A percentile compares a stretch with the other conserved stretches of the same genome.
These are phyloP conservation scores for Tylopilus vinaceipallidus DNA, from an alignment of 768 basidiomycete genomes.

Conservation along the genomic window DNA sequence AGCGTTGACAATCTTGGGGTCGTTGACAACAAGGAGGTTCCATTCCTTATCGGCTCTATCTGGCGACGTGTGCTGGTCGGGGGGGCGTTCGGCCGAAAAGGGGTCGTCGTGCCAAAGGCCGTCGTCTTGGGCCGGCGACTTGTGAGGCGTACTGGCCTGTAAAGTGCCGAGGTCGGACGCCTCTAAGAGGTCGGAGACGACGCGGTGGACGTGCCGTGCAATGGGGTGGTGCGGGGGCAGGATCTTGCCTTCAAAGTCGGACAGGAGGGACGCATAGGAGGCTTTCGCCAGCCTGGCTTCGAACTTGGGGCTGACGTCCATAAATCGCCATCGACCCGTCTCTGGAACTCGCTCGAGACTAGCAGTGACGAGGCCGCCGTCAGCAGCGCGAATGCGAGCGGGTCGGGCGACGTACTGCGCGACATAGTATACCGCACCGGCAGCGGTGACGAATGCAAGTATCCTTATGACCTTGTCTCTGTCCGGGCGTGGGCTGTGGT, in stretches of 20 bases:
- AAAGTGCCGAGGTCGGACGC: constrained; percentile 72
- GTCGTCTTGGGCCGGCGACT: constrained; percentile 6
- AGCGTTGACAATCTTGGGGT: constrained; percentile 70
- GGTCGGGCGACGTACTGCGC: constrained; percentile 24
- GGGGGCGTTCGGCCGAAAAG: constrained; percentile 6
- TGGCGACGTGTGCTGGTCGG: neutral
- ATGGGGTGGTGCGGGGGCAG: constrained; percentile 68
- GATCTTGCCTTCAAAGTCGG: constrained; percentile 50
- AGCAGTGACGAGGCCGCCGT: neutral
- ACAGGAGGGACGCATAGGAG: constrained; percentile 41
- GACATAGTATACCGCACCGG: constrained; percentile 27
- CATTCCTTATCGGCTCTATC: constrained; percentile 41
- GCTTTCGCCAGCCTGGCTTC: constrained; percentile 55
- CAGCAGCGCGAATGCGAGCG: neutral
- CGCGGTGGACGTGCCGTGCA: constrained; percentile 62
- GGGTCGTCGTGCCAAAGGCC: constrained; percentile 25
- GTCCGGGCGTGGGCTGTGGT: constrained; percentile 8
- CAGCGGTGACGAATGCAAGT: constrained; percentile 15
- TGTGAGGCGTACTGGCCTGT: constrained; percentile 8
- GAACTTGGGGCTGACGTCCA: constrained; percentile 61
- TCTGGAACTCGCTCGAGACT: constrained; percentile 85
- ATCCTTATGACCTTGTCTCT: constrained; percentile 12
- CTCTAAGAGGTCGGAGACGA: constrained; percentile 67
- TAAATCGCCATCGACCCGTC: constrained; percentile 87
- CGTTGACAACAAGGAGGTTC: constrained; percentile 78